Base-by-base conservation (phyloP, 2,329 filamentous ascomycete species). In the Colletotrichum euphorbiae region DNA sequence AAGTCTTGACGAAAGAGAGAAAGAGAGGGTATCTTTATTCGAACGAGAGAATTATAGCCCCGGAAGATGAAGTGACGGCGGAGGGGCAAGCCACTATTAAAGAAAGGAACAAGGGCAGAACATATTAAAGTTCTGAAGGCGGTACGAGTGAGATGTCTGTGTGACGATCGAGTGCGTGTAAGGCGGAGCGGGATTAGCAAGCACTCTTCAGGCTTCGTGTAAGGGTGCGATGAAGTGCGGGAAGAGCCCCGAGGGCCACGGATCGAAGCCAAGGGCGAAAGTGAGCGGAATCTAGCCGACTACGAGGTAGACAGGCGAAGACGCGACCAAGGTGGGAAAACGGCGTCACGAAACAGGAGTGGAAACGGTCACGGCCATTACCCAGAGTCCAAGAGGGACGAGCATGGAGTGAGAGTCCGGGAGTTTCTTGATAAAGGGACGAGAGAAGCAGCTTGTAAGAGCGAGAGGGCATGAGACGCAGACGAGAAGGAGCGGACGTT, bases 291-390 rank as follows among this genome's bases (percentile, higher is more conserved):
- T 57, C 62, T 67, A 67, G 61, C 66, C 66, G 61, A 45, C 42
- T 61, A 40, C 43, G 52, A 69, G 62, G 51, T 62, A 56, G 56
- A 69, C 62, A 67, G 62, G 24, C 45, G 11, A 48, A 21, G 48
- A 46, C 43, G 62, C 17, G 28, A 62, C 24, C 19, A 52, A 45
- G 51, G 42, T 40, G 45, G 36, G 24, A 57, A 67, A 69, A 62
- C 51, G 56, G 57, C 66, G 66, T 70, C 67, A 66, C 66, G 52
- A 62, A 65, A 69, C 69, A 65, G 69, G 52, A 69, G 60, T 66
- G 21, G 69, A 63, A 70, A 69, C 69, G 59, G 66, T 69, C 69
- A 69, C 59, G 60, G 69, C 66, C 69, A 70, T 70, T 65, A 70
- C 66, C 69, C 60, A 70, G 66, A 67, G 50, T 67, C 60, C 67